Evolutionary conservation across 1,139 yeast genomes (phyloP).

Genomic region (Debaryomyces coudertii): DNA sequence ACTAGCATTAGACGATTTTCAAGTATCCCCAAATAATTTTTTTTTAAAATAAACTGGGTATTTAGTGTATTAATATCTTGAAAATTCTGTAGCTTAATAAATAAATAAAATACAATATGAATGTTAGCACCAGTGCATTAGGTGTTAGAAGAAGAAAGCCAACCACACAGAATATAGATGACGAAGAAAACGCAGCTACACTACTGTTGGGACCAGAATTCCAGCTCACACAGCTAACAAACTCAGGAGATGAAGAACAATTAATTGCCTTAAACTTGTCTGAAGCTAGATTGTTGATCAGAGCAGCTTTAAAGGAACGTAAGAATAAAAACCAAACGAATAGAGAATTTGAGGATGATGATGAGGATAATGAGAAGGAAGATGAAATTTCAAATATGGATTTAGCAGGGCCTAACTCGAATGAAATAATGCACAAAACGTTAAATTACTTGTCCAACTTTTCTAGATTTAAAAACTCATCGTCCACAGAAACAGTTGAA

Average conservation of each 20-base stretch:
- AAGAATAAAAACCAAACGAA: constrained; percentile 34
- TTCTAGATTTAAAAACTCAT: constrained; percentile 88
- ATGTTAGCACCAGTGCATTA: constrained; percentile 85
- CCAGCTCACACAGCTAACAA: constrained; percentile 76
- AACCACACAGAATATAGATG: constrained; percentile 65
- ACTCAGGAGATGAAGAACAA: constrained; percentile 75
- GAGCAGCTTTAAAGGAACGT: constrained; percentile 88
- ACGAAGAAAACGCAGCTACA: constrained; percentile 87
- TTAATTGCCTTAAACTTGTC: constrained; percentile 84
- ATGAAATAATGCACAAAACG: constrained; percentile 85
- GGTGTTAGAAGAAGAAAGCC: constrained; percentile 73
- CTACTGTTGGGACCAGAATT: constrained; percentile 92
- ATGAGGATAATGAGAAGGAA: constrained; percentile 53
- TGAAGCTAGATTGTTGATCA: constrained; percentile 85
- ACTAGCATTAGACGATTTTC: background rate
- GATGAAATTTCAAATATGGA: constrained; percentile 70
- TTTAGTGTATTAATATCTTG: background rate
- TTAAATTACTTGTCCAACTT: constrained; percentile 84
- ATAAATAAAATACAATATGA: constrained; percentile 49
- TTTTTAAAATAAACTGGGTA: background rate
- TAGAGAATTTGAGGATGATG: constrained; percentile 34
- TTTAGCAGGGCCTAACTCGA: constrained; percentile 63
- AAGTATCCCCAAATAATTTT: background rate
- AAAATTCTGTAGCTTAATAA: background rate
- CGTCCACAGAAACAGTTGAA: constrained; percentile 92